Base-by-base conservation (phyloP, 305 asterid species). In the Nicotiana rustica region DNA sequence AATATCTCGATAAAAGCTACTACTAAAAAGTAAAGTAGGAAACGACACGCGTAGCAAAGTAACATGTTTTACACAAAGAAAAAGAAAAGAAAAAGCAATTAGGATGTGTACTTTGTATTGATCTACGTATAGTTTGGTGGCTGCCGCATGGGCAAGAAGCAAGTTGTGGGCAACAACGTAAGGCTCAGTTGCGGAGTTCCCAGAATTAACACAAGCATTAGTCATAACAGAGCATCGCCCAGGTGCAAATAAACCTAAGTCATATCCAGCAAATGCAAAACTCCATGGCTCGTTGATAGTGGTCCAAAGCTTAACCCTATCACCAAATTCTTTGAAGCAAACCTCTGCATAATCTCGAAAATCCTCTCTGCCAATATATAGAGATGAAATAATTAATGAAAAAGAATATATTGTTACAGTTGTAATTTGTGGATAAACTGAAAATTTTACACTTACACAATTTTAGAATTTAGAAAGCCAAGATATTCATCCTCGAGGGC, bases 291-390 rank as follows among this genome's bases (percentile, higher is more conserved):
- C 84, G 13, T 81, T 81, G 3, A 81, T 5, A 0, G 79, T 81
- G 10, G 57, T 14, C 84, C 84, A 81, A 81, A 55, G 69, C 21
- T 81, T 81, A 33, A 83, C 77, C 25, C 82, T 64, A 35, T 83
- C 85, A 2, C 82, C 85, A 83, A 82, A 69, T 62, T 67, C 69
- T 61, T 73, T 10, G 44, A 82, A 70, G 71, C 84, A 82, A 17
- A 82, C 19, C 10, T 83, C 52, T 10, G 78, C 64, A 52, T 62
- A 82, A n/a, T 25, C 33, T 15, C 19, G 31, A 67, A 67, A 29
- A 60, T 10, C 21, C 2, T 66, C 64, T 82, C 85, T 65, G 77
- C 6, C 38, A 35, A 35, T 35, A 35, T 35, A 4, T 35, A 35
- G 38, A 35, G 38, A 35, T 35, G 38, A 35, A 35, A 35, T 4